Evolutionary conservation across 768 basidiomycete genomes (phyloP), one percentile per base, ranked within the genome.

Genomic region (Lentinula boryana): DNA sequence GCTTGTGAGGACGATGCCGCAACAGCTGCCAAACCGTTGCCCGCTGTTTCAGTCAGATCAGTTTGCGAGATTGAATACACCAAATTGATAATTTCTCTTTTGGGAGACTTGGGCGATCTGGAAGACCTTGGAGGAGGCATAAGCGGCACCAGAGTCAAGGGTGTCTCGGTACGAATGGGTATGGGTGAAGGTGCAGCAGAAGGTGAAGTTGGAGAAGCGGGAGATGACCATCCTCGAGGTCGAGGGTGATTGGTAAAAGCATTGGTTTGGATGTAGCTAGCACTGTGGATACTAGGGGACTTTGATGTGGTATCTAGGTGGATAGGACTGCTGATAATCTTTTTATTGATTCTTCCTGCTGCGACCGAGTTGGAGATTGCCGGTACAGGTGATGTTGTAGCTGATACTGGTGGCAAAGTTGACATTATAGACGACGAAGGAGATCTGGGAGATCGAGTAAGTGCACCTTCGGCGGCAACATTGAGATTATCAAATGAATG

Each of bases 151-250:
- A 85, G 72, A 21, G 78, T 82, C 13, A 75, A 69, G 12, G 89
- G 90, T 0, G 87, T 89, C 62, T 87, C 86, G 13, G 82, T 85
- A 15, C 89, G 84, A 36, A 74, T 63, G 21, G 84, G 83, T 41
- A 81, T 72, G 48, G 78, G 78, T 16, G 55, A 56, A 16, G 55
- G 55, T 13, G 55, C 18, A 12, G 21, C 15, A n/a, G 51, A n/a
- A 18, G 53, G 36, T 12, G 33, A 36, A 40, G 62, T 76, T 81
- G 5, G 78, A 73, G 52, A 74, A 71, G 73, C 71, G 40, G 78
- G 76, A 43, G 66, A 31, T 18, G 58, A 41, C 52, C 31, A 18
- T 50, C 58, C 23, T 33, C 50, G 69, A 66, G 10, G 69, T 65
- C 48, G 74, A 38, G 56, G 35, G 5, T 4, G 61, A 52, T 16